A percentile compares a stretch with the other conserved stretches of the same genome.
These are phyloP conservation scores for Pseudoscleropodium purum DNA, from an alignment of 225 moss, liverwort and hornwort species.

Conservation along the genomic window DNA sequence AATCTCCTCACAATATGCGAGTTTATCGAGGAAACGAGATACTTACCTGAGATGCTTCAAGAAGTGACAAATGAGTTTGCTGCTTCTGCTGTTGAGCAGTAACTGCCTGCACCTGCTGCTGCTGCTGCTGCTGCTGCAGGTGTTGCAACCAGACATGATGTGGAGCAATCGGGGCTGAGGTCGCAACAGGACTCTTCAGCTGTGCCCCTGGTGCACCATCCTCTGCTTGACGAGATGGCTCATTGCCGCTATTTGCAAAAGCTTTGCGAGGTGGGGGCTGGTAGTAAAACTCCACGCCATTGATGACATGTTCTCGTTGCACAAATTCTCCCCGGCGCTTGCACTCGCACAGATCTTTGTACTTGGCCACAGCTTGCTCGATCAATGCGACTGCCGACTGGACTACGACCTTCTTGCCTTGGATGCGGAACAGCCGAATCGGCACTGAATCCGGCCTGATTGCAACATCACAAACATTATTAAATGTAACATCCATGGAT, in stretches of 20 bases:
- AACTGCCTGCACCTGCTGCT: constrained; percentile 1
- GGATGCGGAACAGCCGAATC: constrained; percentile 85
- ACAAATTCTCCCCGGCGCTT: constrained; percentile 92
- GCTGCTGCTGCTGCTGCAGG: constrained; percentile 56
- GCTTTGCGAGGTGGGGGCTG: constrained; percentile 94
- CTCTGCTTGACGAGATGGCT: constrained; percentile 18
- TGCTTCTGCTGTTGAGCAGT: constrained; percentile 15
- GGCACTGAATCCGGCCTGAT: constrained; percentile 70
- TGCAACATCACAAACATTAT: background rate
- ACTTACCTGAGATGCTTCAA: constrained; percentile 24
- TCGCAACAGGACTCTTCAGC: background rate
- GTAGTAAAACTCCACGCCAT: constrained; percentile 88
- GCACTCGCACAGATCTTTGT: constrained; percentile 92
- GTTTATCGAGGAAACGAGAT: background rate
- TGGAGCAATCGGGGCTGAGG: constrained; percentile 37
- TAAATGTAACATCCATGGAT: background rate
- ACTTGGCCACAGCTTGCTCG: constrained; percentile 81
- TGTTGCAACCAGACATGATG: constrained; percentile 91
- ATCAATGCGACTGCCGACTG: constrained; percentile 73
- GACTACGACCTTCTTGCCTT: constrained; percentile 83
- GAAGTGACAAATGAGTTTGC: constrained; percentile 18
- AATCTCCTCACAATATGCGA: background rate
- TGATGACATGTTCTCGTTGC: constrained; percentile 82
- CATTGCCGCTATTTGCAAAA: constrained; percentile 45
- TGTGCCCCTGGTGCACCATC: constrained; percentile 4